Evolutionary conservation across 2,329 filamentous ascomycete genomes (phyloP).

Genomic region (Fusarium sp.): DNA sequence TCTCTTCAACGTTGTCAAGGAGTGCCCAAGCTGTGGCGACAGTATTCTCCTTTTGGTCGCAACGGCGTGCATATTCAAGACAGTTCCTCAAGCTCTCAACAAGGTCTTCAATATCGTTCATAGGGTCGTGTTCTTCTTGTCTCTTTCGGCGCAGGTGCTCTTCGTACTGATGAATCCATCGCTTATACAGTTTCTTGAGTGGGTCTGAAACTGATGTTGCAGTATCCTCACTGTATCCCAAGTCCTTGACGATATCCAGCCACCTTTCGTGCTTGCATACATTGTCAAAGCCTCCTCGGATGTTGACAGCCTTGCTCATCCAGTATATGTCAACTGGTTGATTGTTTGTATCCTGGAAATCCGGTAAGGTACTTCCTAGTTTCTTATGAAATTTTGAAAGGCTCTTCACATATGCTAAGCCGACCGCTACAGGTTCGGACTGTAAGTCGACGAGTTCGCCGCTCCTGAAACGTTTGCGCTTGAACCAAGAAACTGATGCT

Average conservation of each 20-base stretch:
- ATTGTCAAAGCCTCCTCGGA: neutral
- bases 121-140: neutral
- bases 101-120: neutral
- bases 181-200: neutral
- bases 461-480: neutral
- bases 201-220: neutral
- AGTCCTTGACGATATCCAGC: neutral
- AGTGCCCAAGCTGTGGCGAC: neutral
- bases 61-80: neutral
- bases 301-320: neutral
- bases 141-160: neutral
- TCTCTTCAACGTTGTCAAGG: neutral
- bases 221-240: neutral
- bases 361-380: neutral
- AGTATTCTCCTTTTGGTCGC: neutral
- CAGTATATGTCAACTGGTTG: neutral
- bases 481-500: slow-evolving; percentile 2
- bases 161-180: slow-evolving; percentile 1
- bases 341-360: neutral
- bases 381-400: neutral
- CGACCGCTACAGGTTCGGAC: neutral
- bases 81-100: neutral
- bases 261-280: neutral
- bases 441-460: neutral
- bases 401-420: neutral